phyloP scores from a whole-genome alignment of 208 protist species.

The Crithidia fasciculata region DNA sequence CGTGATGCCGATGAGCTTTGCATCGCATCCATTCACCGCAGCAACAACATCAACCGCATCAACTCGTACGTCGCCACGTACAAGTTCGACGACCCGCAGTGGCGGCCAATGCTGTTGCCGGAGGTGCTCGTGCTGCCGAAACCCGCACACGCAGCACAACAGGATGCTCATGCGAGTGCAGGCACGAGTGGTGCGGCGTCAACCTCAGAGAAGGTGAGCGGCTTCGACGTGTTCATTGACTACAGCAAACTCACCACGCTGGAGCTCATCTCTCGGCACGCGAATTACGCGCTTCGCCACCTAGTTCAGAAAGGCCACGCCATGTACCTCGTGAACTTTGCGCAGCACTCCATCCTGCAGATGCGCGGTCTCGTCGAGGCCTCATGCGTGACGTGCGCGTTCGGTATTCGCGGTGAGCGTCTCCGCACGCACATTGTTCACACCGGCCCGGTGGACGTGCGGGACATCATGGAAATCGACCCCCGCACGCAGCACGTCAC shows the following conservation, averaged over 20 bases:
- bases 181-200: background rate
- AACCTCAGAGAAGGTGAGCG: background rate
- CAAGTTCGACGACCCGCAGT: conserved; percentile 88
- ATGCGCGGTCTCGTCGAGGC: conserved; percentile 82
- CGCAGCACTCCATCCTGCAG: conserved; percentile 82
- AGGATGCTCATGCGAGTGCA: background rate
- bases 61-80: conserved; percentile 89
- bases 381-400: conserved; percentile 84
- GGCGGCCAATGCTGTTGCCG: conserved; percentile 79
- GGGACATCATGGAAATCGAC: conserved; percentile 66
- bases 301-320: conserved; percentile 89
- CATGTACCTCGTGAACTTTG: conserved; percentile 76
- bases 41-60: conserved; percentile 78
- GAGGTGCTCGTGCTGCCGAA: conserved; percentile 58
- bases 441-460: conserved; percentile 75
- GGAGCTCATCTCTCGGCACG: conserved; percentile 80
- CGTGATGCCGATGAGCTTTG: conserved; percentile 87
- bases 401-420: conserved; percentile 76
- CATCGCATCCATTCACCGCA: conserved; percentile 72
- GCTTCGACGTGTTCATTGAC: conserved; percentile 61
- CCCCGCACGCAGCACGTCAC: conserved; percentile 31
- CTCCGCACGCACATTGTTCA: conserved; percentile 85
- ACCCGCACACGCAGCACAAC: background rate
- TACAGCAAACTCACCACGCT: conserved; percentile 82
- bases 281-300: conserved; percentile 84